Evolutionary conservation across 2,329 filamentous ascomycete genomes (phyloP), one percentile per base, ranked within the genome.

Genomic region (Scortechinia acanthostroma): DNA sequence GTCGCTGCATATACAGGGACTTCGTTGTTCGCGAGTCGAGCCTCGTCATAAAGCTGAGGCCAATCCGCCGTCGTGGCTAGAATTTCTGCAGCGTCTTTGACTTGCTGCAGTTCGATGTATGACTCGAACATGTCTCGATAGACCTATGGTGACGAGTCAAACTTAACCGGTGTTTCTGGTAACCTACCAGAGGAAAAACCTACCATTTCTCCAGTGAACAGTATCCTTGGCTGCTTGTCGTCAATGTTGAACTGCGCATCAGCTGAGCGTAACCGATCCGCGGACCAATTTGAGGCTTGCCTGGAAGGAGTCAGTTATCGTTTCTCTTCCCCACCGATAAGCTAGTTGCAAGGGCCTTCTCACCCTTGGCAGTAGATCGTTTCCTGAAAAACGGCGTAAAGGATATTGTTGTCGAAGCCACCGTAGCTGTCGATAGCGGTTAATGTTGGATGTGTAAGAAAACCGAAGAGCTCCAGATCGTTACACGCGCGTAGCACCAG

Each of bases 311-410:
- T 40, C 17, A 40, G 35, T 19, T n/a, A n/a, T n/a, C n/a, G n/a
- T n/a, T n/a, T n/a, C n/a, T n/a, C n/a, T n/a, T n/a, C n/a, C n/a
- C n/a, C n/a, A n/a, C n/a, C n/a, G n/a, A 13, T 10, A 19, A 17
- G 17, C 10, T 6, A 10, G 17, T 40, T 40, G 14, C 35, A 10
- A 30, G 25, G 10, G 25, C n/a, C 25, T 6, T 13, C 35, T 40
- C 20, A 40, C 35, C 59, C 55, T 15, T 80, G 73, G 54, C 79
- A 84, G 58, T 88, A 88, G 46, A 83, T 75, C 1, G 78, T 66
- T 58, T 88, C 84, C 52, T 88, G 84, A 2, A 87, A 58, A 21
- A 87, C 64, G 2, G 80, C 77, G 55, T 88, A 88, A 28, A 88
- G 67, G 22, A 85, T 69, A 46, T 74, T 73, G 33, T 77, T 71